Percentiles rank a stretch among this genome's conserved stretches.
Evolutionary conservation across 768 basidiomycete species (phyloP).

Genomic region (Peribolospora kevripleyi): DNA sequence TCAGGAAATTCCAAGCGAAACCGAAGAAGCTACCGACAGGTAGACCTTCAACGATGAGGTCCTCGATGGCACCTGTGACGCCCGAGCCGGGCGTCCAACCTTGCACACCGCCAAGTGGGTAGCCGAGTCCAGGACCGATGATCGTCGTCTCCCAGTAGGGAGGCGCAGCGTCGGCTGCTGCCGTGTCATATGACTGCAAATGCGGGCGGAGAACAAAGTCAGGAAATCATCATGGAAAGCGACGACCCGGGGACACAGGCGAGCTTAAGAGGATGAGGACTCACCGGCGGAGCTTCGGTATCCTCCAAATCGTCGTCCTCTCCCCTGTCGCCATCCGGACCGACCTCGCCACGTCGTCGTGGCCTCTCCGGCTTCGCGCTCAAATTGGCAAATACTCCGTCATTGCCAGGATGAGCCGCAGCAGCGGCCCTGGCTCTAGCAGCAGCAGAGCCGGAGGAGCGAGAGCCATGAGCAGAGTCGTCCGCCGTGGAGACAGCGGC

Average conservation of each 20-base stretch:
- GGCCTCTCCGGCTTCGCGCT: slow-evolving; percentile 58
- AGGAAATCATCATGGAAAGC: neutral
- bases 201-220: neutral
- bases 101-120: slow-evolving; percentile 4
- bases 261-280: slow-evolving; percentile 17
- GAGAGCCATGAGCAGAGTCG: too few relatives aligned
- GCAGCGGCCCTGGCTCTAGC: slow-evolving; percentile 5
- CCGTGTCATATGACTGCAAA: slow-evolving; percentile 53
- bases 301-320: slow-evolving; percentile 20
- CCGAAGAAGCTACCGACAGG: slow-evolving; percentile 64
- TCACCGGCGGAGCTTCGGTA: slow-evolving; percentile 63
- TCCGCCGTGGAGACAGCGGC: too few relatives aligned
- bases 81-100: slow-evolving; percentile 22
- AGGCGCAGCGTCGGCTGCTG: slow-evolving; percentile 71
- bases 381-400: slow-evolving; percentile 88
- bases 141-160: slow-evolving; percentile 94
- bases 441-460: slow-evolving; percentile 14
- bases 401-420: slow-evolving; percentile 31
- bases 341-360: slow-evolving; percentile 15
- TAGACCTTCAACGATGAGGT: slow-evolving; percentile 80
- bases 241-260: neutral
- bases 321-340: slow-evolving; percentile 5
- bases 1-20: slow-evolving; percentile 55
- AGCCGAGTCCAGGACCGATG: slow-evolving; percentile 46
- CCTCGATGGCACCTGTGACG: slow-evolving; percentile 23